Percentiles rank a stretch among this genome's conserved stretches.
phyloP scores from a whole-genome alignment of 805 yeast genomes.

The Spathaspora gorwiae region DNA sequence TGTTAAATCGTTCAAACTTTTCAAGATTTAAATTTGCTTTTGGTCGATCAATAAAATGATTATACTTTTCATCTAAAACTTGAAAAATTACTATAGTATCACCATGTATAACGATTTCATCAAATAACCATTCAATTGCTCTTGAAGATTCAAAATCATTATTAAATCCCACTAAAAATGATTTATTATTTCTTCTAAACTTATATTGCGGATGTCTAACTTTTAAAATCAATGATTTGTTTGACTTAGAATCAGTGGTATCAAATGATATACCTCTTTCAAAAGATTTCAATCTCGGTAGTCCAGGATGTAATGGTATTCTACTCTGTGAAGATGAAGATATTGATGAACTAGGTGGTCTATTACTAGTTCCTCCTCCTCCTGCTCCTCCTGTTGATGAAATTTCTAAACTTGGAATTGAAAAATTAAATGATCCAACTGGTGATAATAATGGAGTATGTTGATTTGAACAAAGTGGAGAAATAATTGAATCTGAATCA shows the following conservation, averaged over 20 bases:
- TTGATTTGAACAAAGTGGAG: slow-evolving; percentile 15
- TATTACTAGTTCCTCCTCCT: slow-evolving; percentile 1
- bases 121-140: slow-evolving; percentile 43
- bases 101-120: slow-evolving; percentile 40
- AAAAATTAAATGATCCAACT: slow-evolving; percentile 4
- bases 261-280: slow-evolving; percentile 41
- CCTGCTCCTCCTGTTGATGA: no score
- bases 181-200: slow-evolving; percentile 42
- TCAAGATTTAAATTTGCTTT: slow-evolving; percentile 24
- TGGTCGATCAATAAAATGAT: slow-evolving; percentile 22
- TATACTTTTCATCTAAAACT: slow-evolving; percentile 34
- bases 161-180: slow-evolving; percentile 37
- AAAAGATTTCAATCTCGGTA: slow-evolving; percentile 18
- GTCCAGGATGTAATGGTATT: slow-evolving; percentile 5
- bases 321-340: slow-evolving; percentile 6
- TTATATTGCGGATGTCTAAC: slow-evolving; percentile 40
- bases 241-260: slow-evolving; percentile 27
- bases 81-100: slow-evolving; percentile 40
- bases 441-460: slow-evolving; percentile 14
- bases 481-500: slow-evolving; percentile 25
- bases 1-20: slow-evolving; percentile 31
- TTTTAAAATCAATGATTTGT: slow-evolving; percentile 34
- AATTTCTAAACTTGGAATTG: background rate
- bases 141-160: slow-evolving; percentile 32
- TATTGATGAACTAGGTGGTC: background rate